Conservation (phyloP, 176 grass and related monocot genomes). For the Juncus effusus region DNA sequence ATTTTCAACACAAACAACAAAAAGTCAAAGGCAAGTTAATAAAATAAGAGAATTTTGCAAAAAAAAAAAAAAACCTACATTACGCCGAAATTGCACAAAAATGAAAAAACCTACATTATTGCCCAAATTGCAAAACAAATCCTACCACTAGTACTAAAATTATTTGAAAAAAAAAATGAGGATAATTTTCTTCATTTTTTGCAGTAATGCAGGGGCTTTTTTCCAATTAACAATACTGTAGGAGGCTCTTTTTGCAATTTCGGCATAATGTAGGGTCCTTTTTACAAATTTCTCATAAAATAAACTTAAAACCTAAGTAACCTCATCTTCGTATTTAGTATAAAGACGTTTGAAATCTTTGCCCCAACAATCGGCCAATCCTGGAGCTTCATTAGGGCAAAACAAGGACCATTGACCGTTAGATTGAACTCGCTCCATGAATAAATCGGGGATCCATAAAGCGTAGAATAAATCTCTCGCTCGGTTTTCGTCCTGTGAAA, state of each 20-base stretch:
- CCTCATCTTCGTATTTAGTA: slow-evolving; percentile 54
- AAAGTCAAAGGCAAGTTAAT: slow-evolving; percentile 3
- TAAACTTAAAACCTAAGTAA: neutral
- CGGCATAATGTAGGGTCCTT: too few relatives aligned
- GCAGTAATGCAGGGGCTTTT: too few relatives aligned
- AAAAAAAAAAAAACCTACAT: too few relatives aligned
- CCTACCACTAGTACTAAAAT: too few relatives aligned
- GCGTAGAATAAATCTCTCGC: slow-evolving; percentile 96
- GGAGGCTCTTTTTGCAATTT: too few relatives aligned
- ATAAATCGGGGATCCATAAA: slow-evolving; percentile 92
- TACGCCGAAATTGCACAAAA: neutral
- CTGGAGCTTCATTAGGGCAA: slow-evolving; percentile 97
- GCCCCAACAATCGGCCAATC: slow-evolving; percentile 92
- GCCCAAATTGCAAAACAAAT: neutral
- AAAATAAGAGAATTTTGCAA: too few relatives aligned
- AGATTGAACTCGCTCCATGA: slow-evolving; percentile 91
- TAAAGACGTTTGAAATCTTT: slow-evolving; percentile 82
- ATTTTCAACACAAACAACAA: neutral
- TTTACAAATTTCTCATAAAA: too few relatives aligned
- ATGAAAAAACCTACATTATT: neutral
- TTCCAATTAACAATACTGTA: too few relatives aligned
- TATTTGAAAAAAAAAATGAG: too few relatives aligned
- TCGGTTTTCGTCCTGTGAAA: slow-evolving; percentile 95
- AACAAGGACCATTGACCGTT: slow-evolving; percentile 92
- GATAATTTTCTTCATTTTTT: too few relatives aligned